These are phyloP conservation scores for Chalciporus sphaerocephalus DNA, from an alignment of 768 basidiomycete genomes.

Conservation along the genomic window DNA sequence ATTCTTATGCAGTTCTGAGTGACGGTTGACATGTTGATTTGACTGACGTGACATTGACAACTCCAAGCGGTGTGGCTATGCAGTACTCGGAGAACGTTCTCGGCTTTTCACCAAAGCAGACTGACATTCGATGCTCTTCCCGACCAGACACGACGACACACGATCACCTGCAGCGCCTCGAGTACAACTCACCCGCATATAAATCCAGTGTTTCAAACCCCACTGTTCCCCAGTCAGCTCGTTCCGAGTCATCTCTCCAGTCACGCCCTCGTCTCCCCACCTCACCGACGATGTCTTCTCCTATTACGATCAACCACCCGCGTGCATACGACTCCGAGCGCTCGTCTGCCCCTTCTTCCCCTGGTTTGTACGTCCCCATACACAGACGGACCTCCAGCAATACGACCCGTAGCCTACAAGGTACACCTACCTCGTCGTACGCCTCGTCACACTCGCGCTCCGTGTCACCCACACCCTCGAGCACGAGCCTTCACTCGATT, in stretches of 20 bases:
- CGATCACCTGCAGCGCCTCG: constrained; percentile 7
- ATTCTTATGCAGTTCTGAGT: not conserved
- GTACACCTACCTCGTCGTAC: constrained; percentile 14
- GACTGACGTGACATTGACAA: too few species aligned
- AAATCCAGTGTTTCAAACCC: not conserved
- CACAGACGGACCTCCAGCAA: constrained; percentile 32
- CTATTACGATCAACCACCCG: constrained; percentile 16
- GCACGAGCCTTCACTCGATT: constrained; percentile 2
- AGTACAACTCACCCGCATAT: constrained; percentile 1
- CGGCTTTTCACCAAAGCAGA: not conserved
- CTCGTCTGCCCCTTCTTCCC: constrained; percentile 19
- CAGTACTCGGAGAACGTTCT: constrained; percentile 20
- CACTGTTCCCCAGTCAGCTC: not conserved
- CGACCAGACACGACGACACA: not conserved
- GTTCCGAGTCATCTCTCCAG: not conserved
- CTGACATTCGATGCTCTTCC: not conserved
- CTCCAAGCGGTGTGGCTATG: not conserved
- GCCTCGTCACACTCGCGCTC: constrained; percentile 13
- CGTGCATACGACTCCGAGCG: constrained; percentile 8
- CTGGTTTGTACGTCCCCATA: constrained; percentile 37
- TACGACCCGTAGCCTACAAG: not conserved
- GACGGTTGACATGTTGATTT: too few species aligned
- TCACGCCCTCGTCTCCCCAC: constrained; percentile 1
- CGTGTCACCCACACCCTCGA: constrained; percentile 13
- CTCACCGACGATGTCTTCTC: constrained; percentile 26